phyloP scores from a whole-genome alignment of 371 early-diverging fungal genomes.

The Chytridiales sp. region DNA sequence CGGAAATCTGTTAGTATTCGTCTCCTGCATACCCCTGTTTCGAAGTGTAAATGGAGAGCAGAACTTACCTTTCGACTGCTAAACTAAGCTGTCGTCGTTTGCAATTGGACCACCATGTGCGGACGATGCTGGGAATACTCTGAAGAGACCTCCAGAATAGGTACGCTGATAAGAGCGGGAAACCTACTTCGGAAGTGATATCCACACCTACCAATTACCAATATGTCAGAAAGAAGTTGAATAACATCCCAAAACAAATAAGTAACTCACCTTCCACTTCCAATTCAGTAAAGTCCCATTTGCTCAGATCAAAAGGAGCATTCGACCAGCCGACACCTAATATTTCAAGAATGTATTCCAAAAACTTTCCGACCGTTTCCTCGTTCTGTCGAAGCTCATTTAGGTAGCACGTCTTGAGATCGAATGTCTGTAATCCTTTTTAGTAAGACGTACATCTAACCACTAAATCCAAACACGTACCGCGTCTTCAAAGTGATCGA shows the following conservation, averaged over 20 bases:
- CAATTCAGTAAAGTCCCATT: slow-evolving; percentile 68
- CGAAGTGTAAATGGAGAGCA: background rate
- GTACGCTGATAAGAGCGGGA: slow-evolving; percentile 69
- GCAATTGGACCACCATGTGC: slow-evolving; percentile 82
- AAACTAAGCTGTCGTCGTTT: slow-evolving; percentile 72
- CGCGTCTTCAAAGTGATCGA: slow-evolving; percentile 78
- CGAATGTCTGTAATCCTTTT: slow-evolving; percentile 80
- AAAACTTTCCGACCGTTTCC: slow-evolving; percentile 48
- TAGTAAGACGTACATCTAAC: slow-evolving; percentile 1
- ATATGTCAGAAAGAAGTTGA: too few relatives aligned
- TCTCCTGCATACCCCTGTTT: too few relatives aligned
- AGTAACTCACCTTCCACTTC: slow-evolving; percentile 56
- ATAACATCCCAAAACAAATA: too few relatives aligned
- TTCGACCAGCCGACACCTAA: slow-evolving; percentile 60
- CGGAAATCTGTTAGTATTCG: background rate
- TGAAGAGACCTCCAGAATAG: slow-evolving; percentile 67
- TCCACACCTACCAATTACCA: slow-evolving; percentile 62
- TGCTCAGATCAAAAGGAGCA: slow-evolving; percentile 64
- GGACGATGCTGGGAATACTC: slow-evolving; percentile 69
- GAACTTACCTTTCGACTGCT: slow-evolving; percentile 64
- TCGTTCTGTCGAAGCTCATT: slow-evolving; percentile 61
- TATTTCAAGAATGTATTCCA: slow-evolving; percentile 63
- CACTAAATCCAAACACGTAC: slow-evolving; percentile 47
- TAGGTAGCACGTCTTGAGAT: slow-evolving; percentile 65
- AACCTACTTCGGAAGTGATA: slow-evolving; percentile 53